Base-by-base conservation (phyloP, 1,284 basidiomycete genomes). In the Chalciporus sp. region DNA sequence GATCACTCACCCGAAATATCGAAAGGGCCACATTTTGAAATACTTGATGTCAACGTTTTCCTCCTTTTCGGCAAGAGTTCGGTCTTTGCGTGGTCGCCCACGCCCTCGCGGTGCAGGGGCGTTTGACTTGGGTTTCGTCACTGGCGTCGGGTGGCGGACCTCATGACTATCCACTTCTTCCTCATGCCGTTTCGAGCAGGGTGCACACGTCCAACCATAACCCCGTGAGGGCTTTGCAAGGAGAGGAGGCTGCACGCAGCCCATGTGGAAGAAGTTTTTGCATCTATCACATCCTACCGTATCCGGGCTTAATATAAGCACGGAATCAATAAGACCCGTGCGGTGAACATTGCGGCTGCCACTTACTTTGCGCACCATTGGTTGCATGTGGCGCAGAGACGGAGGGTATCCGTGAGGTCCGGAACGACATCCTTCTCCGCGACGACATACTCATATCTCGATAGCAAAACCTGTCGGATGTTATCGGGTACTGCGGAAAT, bases 201-300 rank as follows among this genome's bases (percentile, higher is more conserved):
- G 90, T 0, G 92, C 92, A 65, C 97, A 99, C 4, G 94, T 94
- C 96, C 96, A 99, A 31, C 93, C 94, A 74, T 98, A 98, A 23
- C 97, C 97, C 60, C 95, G 88, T 17, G 95, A 93, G 2, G 96
- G 97, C 72, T 98, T 98, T 4, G 90, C 90, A n/a, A 82, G 75
- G n/a, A 99, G 78, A 2, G 96, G 95, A 20, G 97, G 96, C 57
- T 89, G 89, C 49, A 98, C 88, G 67, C 96, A 99, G 55, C 78
- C 72, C 92, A 98, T 98, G 74, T 99, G 96, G 75, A 95, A 99
- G 76, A 87, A 92, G 58, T 85, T 85, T 74, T 95, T 94, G 80
- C 96, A 99, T 35, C 89, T 82, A 71, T 96, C 94, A 79, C 96
- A 99, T 66, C 88, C 86, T 42, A 99, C 94, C 3, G 92, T 91